Evolutionary conservation across 2,329 filamentous ascomycete genomes (phyloP).

Genomic region (Colletotrichum sojae): DNA sequence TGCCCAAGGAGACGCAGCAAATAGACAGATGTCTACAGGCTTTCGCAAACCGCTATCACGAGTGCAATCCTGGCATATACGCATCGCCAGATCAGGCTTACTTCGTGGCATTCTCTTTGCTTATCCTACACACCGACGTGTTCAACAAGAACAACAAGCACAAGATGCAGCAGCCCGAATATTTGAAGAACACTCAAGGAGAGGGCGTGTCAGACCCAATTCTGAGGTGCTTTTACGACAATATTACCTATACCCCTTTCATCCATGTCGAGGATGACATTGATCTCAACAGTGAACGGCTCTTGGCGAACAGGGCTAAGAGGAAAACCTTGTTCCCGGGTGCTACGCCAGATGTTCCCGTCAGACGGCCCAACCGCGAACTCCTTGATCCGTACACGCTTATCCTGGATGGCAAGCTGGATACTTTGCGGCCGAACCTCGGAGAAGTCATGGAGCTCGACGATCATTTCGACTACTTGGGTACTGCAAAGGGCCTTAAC

Average conservation of each 20-base stretch:
- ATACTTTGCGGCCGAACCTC: slow-evolving; percentile 84
- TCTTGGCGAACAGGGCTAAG: slow-evolving; percentile 78
- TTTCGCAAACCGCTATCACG: slow-evolving; percentile 96
- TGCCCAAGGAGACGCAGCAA: slow-evolving; percentile 97
- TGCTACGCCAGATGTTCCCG: slow-evolving; percentile 70
- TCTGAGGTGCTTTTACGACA: slow-evolving; percentile 97
- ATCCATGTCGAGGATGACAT: slow-evolving; percentile 96
- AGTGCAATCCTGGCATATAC: slow-evolving; percentile 98
- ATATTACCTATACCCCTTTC: slow-evolving; percentile 97
- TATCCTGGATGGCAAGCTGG: slow-evolving; percentile 90
- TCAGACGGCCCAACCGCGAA: slow-evolving; percentile 79
- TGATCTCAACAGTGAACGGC: slow-evolving; percentile 82
- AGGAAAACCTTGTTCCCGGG: slow-evolving; percentile 79
- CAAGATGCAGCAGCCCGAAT: slow-evolving; percentile 97
- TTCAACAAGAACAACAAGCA: slow-evolving; percentile 99
- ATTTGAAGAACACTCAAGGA: slow-evolving; percentile 92
- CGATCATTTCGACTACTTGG: slow-evolving; percentile 91
- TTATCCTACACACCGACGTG: slow-evolving; percentile 97
- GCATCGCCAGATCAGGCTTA: slow-evolving; percentile 94
- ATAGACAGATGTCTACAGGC: slow-evolving; percentile 95
- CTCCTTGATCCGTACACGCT: slow-evolving; percentile 96
- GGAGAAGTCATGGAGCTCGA: slow-evolving; percentile 95
- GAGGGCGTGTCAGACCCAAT: slow-evolving; percentile 96
- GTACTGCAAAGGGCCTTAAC: slow-evolving; percentile 82
- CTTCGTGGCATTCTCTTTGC: slow-evolving; percentile 95